Evolutionary conservation across 345 rosid species (phyloP).

Genomic region (Rubroshorea leprosula): DNA sequence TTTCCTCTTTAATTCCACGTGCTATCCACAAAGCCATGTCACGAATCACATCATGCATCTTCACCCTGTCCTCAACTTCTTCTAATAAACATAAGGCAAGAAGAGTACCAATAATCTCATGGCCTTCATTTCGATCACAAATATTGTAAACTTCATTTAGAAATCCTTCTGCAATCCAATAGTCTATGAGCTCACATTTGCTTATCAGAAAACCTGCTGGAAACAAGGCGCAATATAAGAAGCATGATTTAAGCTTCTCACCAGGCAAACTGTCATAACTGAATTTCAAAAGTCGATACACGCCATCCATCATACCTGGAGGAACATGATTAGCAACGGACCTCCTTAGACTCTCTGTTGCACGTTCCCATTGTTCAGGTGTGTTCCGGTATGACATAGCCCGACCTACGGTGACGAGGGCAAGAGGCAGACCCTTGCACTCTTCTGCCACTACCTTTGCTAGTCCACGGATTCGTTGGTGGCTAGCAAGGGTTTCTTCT

Average conservation of each 20-base stretch:
- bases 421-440: conserved; percentile 28
- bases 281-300: conserved; percentile 32
- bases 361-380: conserved; percentile 29
- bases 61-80: background rate
- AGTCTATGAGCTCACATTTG: conserved; percentile 35
- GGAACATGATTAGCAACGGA: conserved; percentile 5
- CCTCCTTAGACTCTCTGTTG: conserved; percentile 27
- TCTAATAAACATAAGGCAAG: background rate
- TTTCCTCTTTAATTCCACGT: background rate
- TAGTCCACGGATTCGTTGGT: conserved; percentile 27
- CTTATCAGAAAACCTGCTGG: conserved; percentile 35
- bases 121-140: conserved; percentile 23
- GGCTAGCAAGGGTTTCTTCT: conserved; percentile 21
- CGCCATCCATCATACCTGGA: conserved; percentile 39
- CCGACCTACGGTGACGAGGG: conserved; percentile 31
- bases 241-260: conserved; percentile 34
- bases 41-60: background rate
- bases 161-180: conserved; percentile 44
- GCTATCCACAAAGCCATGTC: conserved; percentile 1
- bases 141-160: conserved; percentile 17
- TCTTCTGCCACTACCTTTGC: conserved; percentile 27
- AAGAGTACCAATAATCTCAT: conserved; percentile 27
- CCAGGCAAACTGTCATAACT: conserved; percentile 41
- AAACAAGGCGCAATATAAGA: conserved; percentile 42
- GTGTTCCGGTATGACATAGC: conserved; percentile 33